Evolutionary conservation across 2,329 filamentous ascomycete genomes (phyloP).

Genomic region (Intubia oerlemansii): DNA sequence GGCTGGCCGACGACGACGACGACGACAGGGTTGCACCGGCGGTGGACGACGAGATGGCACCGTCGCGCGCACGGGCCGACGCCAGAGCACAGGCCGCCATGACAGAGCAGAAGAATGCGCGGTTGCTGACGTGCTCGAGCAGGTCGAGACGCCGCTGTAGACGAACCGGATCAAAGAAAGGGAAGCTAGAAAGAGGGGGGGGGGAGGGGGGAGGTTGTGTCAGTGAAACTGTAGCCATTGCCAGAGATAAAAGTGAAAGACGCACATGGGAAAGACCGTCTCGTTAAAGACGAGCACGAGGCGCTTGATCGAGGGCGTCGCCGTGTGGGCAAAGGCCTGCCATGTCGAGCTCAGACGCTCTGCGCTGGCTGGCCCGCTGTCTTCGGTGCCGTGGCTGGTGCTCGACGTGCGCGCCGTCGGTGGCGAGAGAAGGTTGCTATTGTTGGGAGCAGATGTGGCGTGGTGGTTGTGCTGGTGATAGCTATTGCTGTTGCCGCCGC

Average conservation of each 20-base stretch:
- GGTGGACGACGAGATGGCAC: slow-evolving; percentile 3
- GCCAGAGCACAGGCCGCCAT: slow-evolving; percentile 10
- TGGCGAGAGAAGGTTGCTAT: background rate
- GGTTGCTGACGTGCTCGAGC: slow-evolving; percentile 9
- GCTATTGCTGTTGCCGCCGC: too few relatives aligned
- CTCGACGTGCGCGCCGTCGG: slow-evolving; percentile 1
- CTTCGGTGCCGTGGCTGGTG: slow-evolving; percentile 4
- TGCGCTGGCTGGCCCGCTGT: slow-evolving; percentile 1
- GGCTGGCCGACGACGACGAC: too few relatives aligned
- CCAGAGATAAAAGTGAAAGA: too few relatives aligned
- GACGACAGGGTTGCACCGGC: too few relatives aligned
- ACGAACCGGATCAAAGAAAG: slow-evolving; percentile 9
- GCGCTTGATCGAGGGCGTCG: slow-evolving; percentile 8
- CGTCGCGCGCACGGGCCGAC: slow-evolving; percentile 9
- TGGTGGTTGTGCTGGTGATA: too few relatives aligned
- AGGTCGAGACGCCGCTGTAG: slow-evolving; percentile 7
- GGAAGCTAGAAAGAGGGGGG: slow-evolving; percentile 5
- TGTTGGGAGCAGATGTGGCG: too few relatives aligned
- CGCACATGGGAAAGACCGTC: slow-evolving; percentile 9
- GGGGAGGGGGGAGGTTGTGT: background rate
- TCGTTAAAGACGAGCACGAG: slow-evolving; percentile 8
- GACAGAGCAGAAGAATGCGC: slow-evolving; percentile 10
- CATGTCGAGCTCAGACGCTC: slow-evolving; percentile 8
- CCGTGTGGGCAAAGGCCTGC: slow-evolving; percentile 8
- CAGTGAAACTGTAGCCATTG: too few relatives aligned